Evolutionary conservation across 2,329 filamentous ascomycete genomes (phyloP), one percentile per base, ranked within the genome.

Genomic region (Atkinsonella hypoxylon): DNA sequence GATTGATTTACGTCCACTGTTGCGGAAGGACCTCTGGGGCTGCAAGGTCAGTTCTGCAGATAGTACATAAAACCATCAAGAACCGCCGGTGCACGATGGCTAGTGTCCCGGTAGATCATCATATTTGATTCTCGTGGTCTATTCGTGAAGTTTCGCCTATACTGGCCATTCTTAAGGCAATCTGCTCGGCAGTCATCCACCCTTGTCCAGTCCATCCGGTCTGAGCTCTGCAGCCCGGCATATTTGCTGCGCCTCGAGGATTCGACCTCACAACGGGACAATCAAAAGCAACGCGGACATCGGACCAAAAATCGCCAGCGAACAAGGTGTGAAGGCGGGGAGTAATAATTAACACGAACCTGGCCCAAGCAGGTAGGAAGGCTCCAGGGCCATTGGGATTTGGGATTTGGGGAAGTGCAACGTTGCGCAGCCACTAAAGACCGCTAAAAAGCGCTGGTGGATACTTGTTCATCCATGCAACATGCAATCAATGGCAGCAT

Each of bases 401-500:
- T 42, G 40, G 36, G 20, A 26, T 26, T 32, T 36, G 7, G 15
- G 34, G 7, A 36, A 38, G 42, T 22, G 40, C 34, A 50, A 45
- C 49, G 30, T 31, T 45, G 26, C 20, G 20, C 45, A 31, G 50
- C 49, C 49, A 47, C 30, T 39, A 9, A 48, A 32, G 40, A 38
- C 43, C 49, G 44, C 36, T 22, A 18, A 2, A 46, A 42, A 50
- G 12, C 42, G 39, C 20, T 22, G 20, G 20, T 22, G 20, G 20
- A 22, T 46, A 13, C 32, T 36, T n/a, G n/a, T n/a, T n/a, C n/a
- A n/a, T n/a, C n/a, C n/a, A n/a, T n/a, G n/a, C n/a, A n/a, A n/a
- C 17, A 34, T 18, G 10, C 39, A 36, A 9, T 47, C 53, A 52
- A 56, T 56, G 53, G 50, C 53, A 48, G 48, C 48, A 26, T 46